phyloP scores from a whole-genome alignment of 108 stramenopile species.

The Cyclotella kingstonii region DNA sequence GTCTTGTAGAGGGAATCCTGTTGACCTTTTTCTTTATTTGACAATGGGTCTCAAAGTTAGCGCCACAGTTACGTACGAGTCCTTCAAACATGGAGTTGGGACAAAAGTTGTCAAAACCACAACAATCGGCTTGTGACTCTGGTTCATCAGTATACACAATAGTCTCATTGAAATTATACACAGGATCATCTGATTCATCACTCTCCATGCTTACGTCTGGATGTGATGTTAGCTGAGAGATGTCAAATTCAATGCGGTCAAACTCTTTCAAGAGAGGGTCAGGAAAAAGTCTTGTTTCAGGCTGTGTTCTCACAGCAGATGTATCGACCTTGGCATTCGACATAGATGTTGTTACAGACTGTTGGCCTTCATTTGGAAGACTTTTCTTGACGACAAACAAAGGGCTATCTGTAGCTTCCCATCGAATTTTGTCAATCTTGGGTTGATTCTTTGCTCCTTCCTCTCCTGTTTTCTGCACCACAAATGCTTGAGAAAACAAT shows the following conservation, averaged over 20 bases:
- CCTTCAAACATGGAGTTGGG: slow-evolving; percentile 28
- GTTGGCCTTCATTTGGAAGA: not conserved
- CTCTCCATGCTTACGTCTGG: slow-evolving; percentile 8
- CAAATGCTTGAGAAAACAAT: slow-evolving; percentile 40
- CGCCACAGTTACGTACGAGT: slow-evolving; percentile 19
- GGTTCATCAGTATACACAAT: slow-evolving; percentile 34
- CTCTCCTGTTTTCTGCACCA: slow-evolving; percentile 16
- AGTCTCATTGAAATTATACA: slow-evolving; percentile 26
- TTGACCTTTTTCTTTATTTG: slow-evolving; percentile 20
- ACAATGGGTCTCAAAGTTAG: slow-evolving; percentile 7
- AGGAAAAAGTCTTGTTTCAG: slow-evolving; percentile 5
- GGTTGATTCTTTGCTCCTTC: slow-evolving; percentile 1
- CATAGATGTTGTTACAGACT: not conserved
- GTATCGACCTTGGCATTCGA: not conserved
- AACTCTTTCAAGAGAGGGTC: slow-evolving; percentile 1
- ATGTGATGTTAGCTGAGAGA: slow-evolving; percentile 18
- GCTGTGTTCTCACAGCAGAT: slow-evolving; percentile 12
- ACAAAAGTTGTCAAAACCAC: slow-evolving; percentile 19
- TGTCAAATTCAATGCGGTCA: slow-evolving; percentile 14
- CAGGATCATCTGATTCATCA: slow-evolving; percentile 14
- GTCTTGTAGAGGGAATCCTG: slow-evolving; percentile 28
- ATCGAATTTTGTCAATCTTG: slow-evolving; percentile 12
- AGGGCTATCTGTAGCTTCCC: slow-evolving; percentile 32
- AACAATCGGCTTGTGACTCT: slow-evolving; percentile 17
- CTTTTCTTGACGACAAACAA: slow-evolving; percentile 31